Evolutionary conservation across 257 asterid species (phyloP), one percentile per base, ranked within the genome.

Genomic region (Solanum dulcamara): DNA sequence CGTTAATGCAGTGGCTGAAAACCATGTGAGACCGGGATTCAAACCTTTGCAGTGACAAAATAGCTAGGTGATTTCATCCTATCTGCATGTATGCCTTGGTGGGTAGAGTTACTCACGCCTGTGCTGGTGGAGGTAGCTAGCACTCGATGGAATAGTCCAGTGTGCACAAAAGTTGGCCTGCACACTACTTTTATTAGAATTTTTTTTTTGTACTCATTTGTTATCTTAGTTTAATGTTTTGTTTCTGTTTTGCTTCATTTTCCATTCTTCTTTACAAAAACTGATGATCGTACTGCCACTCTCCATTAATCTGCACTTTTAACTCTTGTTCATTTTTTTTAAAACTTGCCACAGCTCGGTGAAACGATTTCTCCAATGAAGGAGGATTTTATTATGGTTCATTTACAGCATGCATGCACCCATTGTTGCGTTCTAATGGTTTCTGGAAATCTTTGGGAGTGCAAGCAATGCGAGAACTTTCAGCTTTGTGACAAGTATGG

Each of bases 331-430:
- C 64, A 28, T 28, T 79, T 79, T 10, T 46, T 79, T 67, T n/a
- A 15, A 70, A 33, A 48, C 20, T 79, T 48, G 42, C 62, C 44
- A 83, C 89, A 97, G 99, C 99, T 97, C 88, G 98, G 99, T 57
- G 99, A 94, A 89, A 94, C 98, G 79, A 97, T 97, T 86, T 89
- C 90, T 66, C 95, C 98, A 2, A 94, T 97, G 98, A 97, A 95
- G 92, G 99, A 97, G 91, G 99, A 97, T 85, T 97, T 97, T 87
- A 97, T 97, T 90, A 97, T 97, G 99, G 98, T 97, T 88, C 98
- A 97, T 93, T 89, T 97, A 84, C 99, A 97, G 89, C 91, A 92
- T 81, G 89, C 98, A 28, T 97, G 99, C 88, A 88, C 92, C 37
- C 98, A 97, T 89, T 97, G 99, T 91, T 93, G 99, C 92, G 83